These are phyloP conservation scores for Gymnopilus dilepis DNA, from an alignment of 768 basidiomycete genomes.

Conservation along the genomic window DNA sequence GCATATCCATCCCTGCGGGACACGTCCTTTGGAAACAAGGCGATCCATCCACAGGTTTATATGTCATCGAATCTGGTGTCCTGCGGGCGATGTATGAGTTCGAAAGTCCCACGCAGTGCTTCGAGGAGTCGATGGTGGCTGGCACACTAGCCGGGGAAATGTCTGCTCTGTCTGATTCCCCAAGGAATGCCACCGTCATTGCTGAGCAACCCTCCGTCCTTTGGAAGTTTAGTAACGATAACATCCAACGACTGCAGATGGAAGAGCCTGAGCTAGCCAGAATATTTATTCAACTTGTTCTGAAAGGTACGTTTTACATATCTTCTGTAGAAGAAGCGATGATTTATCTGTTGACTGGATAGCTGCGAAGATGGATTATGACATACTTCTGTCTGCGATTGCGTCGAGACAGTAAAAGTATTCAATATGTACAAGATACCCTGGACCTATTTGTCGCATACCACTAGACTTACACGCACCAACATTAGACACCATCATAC, in stretches of 20 bases:
- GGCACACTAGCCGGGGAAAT: slow-evolving; percentile 94
- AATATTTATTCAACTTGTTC: slow-evolving; percentile 66
- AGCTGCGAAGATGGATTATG: slow-evolving; percentile 53
- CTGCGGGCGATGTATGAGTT: slow-evolving; percentile 85
- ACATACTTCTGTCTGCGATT: slow-evolving; percentile 60
- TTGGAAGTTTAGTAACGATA: slow-evolving; percentile 76
- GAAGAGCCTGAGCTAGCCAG: slow-evolving; percentile 73
- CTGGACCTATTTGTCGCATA: background rate
- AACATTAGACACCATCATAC: background rate
- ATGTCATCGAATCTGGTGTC: slow-evolving; percentile 87
- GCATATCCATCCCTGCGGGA: slow-evolving; percentile 59
- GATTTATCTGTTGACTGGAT: background rate
- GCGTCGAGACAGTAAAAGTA: slow-evolving; percentile 32
- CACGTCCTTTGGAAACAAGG: slow-evolving; percentile 75
- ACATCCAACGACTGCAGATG: slow-evolving; percentile 64
- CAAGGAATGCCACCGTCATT: slow-evolving; percentile 84
- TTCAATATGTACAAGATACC: background rate
- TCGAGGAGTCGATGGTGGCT: slow-evolving; percentile 93
- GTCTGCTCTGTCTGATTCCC: slow-evolving; percentile 77
- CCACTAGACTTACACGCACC: background rate
- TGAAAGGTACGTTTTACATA: slow-evolving; percentile 63
- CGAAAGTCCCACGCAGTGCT: slow-evolving; percentile 63
- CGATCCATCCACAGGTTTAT: slow-evolving; percentile 83
- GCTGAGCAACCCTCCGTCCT: slow-evolving; percentile 78
- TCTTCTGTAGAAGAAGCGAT: background rate